Percentiles rank a stretch among this genome's conserved stretches.
Evolutionary conservation across 2,329 filamentous ascomycete species (phyloP).

Genomic region (Alternaria longipes): DNA sequence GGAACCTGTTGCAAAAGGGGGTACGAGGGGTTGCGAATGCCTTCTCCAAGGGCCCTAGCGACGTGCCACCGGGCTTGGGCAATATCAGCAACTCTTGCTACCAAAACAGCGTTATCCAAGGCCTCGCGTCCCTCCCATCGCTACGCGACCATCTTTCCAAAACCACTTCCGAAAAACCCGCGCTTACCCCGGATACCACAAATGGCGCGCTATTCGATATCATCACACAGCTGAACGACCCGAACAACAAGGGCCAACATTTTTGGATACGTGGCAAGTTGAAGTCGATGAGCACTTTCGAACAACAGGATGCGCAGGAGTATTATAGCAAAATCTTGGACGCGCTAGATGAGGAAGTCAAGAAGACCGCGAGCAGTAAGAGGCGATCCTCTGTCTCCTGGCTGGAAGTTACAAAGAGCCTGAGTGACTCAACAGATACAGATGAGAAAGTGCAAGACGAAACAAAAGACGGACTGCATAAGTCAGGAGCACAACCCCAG

Average conservation of each 20-base stretch:
- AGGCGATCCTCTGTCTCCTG: conserved; percentile 51
- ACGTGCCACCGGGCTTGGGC: conserved; percentile 71
- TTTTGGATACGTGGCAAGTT: conserved; percentile 84
- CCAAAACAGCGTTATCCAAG: conserved; percentile 93
- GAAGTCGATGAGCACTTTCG: conserved; percentile 93
- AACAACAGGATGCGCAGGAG: conserved; percentile 97
- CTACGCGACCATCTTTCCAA: conserved; percentile 70
- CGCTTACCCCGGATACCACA: conserved; percentile 55
- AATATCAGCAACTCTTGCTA: conserved; percentile 98
- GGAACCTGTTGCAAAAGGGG: conserved; percentile 48
- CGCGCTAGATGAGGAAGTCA: conserved; percentile 81
- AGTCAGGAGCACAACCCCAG: conserved; percentile 13
- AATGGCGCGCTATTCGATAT: conserved; percentile 69
- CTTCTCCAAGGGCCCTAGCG: conserved; percentile 40
- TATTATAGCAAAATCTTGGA: conserved; percentile 93
- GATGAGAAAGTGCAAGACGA: conserved; percentile 14
- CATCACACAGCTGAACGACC: conserved; percentile 74
- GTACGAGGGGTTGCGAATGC: conserved; percentile 50
- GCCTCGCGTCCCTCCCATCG: conserved; percentile 75
- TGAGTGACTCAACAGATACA: conserved; percentile 26
- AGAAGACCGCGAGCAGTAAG: conserved; percentile 54
- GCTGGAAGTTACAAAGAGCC: conserved; percentile 36
- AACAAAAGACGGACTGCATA: conserved; percentile 11
- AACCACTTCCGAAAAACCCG: conserved; percentile 43
- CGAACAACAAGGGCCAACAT: conserved; percentile 74